These are phyloP conservation scores for Acer negundo DNA, from an alignment of 345 rosid species.

Conservation along the genomic window DNA sequence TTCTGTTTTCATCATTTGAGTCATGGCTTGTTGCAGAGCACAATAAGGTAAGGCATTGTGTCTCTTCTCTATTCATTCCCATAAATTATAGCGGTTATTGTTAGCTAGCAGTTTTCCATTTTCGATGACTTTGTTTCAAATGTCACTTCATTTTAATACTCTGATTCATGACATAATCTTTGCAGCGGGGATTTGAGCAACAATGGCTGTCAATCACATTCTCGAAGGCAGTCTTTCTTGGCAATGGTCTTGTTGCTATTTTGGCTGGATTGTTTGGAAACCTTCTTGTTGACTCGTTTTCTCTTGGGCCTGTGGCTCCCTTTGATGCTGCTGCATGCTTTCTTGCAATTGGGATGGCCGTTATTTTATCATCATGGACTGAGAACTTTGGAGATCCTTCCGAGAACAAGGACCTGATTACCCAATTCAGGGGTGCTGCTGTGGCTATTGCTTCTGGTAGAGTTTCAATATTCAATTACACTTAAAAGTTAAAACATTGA, in stretches of 20 bases:
- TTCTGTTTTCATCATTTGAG: conserved; percentile 85
- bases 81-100: conserved; percentile 4
- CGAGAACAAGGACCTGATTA: conserved; percentile 84
- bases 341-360: conserved; percentile 89
- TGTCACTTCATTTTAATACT: neutral
- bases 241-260: conserved; percentile 93
- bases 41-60: conserved; percentile 60
- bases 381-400: conserved; percentile 92
- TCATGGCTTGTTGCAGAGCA: conserved; percentile 99
- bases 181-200: conserved; percentile 86
- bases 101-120: neutral
- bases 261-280: conserved; percentile 83
- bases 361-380: conserved; percentile 79
- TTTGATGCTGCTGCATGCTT: conserved; percentile 95
- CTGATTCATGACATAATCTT: conserved; percentile 15
- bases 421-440: conserved; percentile 94
- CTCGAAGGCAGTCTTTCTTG: conserved; percentile 94
- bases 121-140: neutral
- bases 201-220: conserved; percentile 91
- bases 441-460: conserved; percentile 94
- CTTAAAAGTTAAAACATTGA: conserved; percentile 11
- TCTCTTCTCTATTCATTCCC: conserved; percentile 4
- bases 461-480: conserved; percentile 15
- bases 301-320: conserved; percentile 98
- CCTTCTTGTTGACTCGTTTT: conserved; percentile 69